Conservation (phyloP, 495 filamentous ascomycete species). For the Poronia punctata region DNA sequence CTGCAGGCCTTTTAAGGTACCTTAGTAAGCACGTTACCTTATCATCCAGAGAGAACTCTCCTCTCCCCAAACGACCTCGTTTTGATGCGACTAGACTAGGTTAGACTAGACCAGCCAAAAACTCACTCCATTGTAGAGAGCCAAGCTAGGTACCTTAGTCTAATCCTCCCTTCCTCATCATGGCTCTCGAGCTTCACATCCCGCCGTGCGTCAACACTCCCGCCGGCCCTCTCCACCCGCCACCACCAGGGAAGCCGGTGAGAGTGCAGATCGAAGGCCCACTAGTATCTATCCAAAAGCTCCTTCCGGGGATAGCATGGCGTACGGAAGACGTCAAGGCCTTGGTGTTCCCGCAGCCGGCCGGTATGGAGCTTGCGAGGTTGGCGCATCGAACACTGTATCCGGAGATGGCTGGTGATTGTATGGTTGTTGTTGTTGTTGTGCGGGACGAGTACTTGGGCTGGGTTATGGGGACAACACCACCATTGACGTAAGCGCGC, state of each 20-base stretch:
- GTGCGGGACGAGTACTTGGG: conserved; percentile 17
- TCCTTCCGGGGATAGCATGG: conserved; percentile 22
- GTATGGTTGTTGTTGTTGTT: conserved; percentile 14
- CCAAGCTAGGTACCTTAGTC: too few species aligned
- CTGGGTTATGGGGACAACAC: conserved; percentile 9
- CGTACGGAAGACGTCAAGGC: conserved; percentile 8
- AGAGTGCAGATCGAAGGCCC: conserved; percentile 28
- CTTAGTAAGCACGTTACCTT: too few species aligned
- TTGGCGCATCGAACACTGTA: conserved; percentile 23
- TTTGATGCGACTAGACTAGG: too few species aligned
- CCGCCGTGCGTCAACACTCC: conserved; percentile 13
- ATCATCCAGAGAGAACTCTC: too few species aligned
- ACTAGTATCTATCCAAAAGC: conserved; percentile 19
- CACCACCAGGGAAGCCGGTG: conserved; percentile 18
- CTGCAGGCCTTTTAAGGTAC: too few species aligned
- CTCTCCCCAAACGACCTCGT: too few species aligned
- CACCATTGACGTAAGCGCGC: too few species aligned
- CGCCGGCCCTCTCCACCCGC: conserved; percentile 16
- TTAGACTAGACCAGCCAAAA: too few species aligned
- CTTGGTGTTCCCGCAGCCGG: conserved; percentile 19
- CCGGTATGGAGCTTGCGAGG: conserved; percentile 21
- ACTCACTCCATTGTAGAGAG: too few species aligned
- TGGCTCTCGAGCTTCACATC: conserved; percentile 10
- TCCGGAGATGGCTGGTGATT: conserved; percentile 12
- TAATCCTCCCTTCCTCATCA: too few species aligned